Evolutionary conservation across 306 rosid species (phyloP).

Genomic region (Medicago truncatula): MtrunA17r5.0-ANR NC_053046.1:3333501-3334000

Average conservation of each 20-base stretch:
- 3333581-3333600: slow-evolving; percentile 31
- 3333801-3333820: slow-evolving; percentile 98
- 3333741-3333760: slow-evolving; percentile 86
- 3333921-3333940: slow-evolving; percentile 32
- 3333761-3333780: slow-evolving; percentile 84
- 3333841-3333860: slow-evolving; percentile 99
- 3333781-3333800: slow-evolving; percentile 89
- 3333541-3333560: slow-evolving; percentile 14
- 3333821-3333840: slow-evolving; percentile 93
- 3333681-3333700: slow-evolving; percentile 89
- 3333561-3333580: slow-evolving; percentile 21
- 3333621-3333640: slow-evolving; percentile 42
- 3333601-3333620: slow-evolving; percentile 23
- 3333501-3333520: slow-evolving; percentile 15
- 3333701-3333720: slow-evolving; percentile 94
- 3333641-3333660: slow-evolving; percentile 98
- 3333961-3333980: slow-evolving; percentile 42
- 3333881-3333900: slow-evolving; percentile 39
- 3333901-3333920: slow-evolving; percentile 38
- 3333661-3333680: slow-evolving; percentile 95
- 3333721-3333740: slow-evolving; percentile 97
- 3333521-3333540: not conserved
- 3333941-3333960: slow-evolving; percentile 35
- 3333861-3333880: slow-evolving; percentile 69
- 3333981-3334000: slow-evolving; percentile 85